These are phyloP conservation scores for Aureobasidium musti DNA, from an alignment of 2,329 filamentous ascomycete species.

Conservation along the genomic window DNA sequence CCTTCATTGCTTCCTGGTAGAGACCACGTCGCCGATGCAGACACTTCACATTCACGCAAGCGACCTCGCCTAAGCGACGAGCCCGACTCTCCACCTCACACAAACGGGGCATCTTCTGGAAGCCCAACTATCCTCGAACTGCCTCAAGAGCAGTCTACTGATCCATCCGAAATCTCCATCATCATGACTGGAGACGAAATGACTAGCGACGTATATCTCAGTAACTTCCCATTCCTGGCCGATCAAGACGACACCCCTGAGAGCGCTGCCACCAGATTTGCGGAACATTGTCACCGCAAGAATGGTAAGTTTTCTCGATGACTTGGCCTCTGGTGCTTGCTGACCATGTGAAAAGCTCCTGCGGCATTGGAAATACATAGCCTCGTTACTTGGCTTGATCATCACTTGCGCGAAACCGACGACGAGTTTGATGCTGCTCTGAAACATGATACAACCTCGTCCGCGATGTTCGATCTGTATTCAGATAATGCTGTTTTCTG, in stretches of 20 bases:
- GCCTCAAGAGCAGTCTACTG: constrained; percentile 5
- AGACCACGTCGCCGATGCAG: constrained; percentile 49
- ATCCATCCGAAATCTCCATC: constrained; percentile 4
- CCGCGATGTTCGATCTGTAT: background rate
- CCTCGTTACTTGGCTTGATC: constrained; percentile 32
- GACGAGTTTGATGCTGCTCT: constrained; percentile 32
- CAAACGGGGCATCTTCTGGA: constrained; percentile 32
- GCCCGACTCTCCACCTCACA: constrained; percentile 34
- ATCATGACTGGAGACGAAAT: constrained; percentile 38
- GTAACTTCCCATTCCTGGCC: background rate
- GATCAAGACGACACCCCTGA: background rate
- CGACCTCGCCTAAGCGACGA: constrained; percentile 49
- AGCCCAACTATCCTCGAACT: constrained; percentile 42
- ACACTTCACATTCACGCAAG: constrained; percentile 50
- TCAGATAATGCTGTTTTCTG: constrained; percentile 34
- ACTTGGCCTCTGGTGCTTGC: background rate
- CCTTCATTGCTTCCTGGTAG: constrained; percentile 42
- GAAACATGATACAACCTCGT: constrained; percentile 28
- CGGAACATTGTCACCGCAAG: background rate
- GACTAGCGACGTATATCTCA: background rate
- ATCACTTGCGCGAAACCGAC: constrained; percentile 34
- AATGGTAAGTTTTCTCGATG: background rate
- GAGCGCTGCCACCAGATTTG: background rate
- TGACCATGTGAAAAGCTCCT: background rate
- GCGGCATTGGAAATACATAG: background rate